A percentile compares a stretch with the other conserved stretches of the same genome.
Conservation (phyloP, 106 monocot species). For the Ottelia alismoides region DNA sequence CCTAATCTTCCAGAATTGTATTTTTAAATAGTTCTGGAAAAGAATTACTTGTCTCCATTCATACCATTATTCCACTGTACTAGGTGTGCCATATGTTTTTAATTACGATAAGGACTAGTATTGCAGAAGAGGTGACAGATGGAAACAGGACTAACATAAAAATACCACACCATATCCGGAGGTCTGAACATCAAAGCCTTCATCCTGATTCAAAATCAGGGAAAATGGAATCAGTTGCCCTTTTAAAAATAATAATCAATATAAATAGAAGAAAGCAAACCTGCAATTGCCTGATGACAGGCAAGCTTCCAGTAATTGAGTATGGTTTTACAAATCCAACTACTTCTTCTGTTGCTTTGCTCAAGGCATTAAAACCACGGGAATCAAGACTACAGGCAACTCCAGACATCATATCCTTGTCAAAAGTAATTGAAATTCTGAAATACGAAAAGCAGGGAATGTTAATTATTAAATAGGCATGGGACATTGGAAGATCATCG, state of each 20-base stretch:
- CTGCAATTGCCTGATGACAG: constrained; percentile 89
- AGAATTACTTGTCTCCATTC: too few relatives aligned
- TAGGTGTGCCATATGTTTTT: too few relatives aligned
- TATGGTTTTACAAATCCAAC: constrained; percentile 87
- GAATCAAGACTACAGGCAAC: constrained; percentile 86
- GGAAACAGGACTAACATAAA: too few relatives aligned
- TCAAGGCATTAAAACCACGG: constrained; percentile 72
- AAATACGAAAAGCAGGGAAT: too few relatives aligned
- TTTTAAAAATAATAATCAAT: background rate
- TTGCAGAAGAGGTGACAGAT: too few relatives aligned
- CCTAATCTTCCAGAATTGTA: too few relatives aligned
- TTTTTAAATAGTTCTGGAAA: too few relatives aligned
- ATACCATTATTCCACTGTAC: too few relatives aligned
- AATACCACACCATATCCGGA: constrained; percentile 92
- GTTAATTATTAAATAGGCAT: too few relatives aligned
- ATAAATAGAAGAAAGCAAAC: constrained; percentile 14
- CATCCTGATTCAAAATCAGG: constrained; percentile 37
- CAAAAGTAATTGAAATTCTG: constrained; percentile 64
- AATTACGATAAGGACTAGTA: too few relatives aligned
- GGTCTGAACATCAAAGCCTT: constrained; percentile 96
- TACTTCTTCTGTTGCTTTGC: constrained; percentile 89
- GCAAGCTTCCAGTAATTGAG: constrained; percentile 95
- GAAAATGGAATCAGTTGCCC: background rate
- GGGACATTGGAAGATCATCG: too few relatives aligned
- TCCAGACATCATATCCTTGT: constrained; percentile 66